These are phyloP conservation scores for Metschnikowia cerradonensis DNA, from an alignment of 805 yeast genomes.

Conservation along the genomic window DNA sequence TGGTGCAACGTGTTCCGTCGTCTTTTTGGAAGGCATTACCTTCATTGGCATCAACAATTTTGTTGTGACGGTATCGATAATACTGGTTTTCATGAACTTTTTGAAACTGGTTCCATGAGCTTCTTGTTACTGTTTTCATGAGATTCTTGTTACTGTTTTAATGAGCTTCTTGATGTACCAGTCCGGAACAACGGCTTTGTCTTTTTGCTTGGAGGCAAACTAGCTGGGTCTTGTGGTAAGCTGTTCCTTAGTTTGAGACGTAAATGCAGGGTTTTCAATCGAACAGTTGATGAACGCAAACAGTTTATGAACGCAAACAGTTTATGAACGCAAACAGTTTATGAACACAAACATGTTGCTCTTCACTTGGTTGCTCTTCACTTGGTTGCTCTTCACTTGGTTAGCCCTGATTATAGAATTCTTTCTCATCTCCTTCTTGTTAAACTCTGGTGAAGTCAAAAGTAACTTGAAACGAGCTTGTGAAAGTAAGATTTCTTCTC, in stretches of 20 bases:
- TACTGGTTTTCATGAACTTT: conserved; percentile 44
- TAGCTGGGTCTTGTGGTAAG: conserved; percentile 83
- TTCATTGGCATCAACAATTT: conserved; percentile 83
- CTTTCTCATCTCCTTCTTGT: conserved; percentile 60
- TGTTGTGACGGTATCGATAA: conserved; percentile 72
- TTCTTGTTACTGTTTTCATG: too few species aligned
- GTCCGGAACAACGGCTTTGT: conserved; percentile 65
- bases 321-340: too few species aligned
- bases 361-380: too few species aligned
- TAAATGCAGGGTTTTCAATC: conserved; percentile 94
- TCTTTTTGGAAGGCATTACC: conserved; percentile 81
- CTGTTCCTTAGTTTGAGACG: conserved; percentile 96
- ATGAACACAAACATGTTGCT: conserved; percentile 73
- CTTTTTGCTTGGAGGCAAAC: conserved; percentile 69
- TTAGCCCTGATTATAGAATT: conserved; percentile 75
- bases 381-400: conserved; percentile 62
- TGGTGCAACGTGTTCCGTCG: conserved; percentile 78
- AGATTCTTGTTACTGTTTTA: conserved; percentile 16
- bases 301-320: too few species aligned
- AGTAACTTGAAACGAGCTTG: conserved; percentile 41
- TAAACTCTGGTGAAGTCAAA: too few species aligned
- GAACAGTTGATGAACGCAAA: conserved; percentile 61
- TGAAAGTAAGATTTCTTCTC: conserved; percentile 70
- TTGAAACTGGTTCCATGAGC: too few species aligned
- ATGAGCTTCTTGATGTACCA: conserved; percentile 65